Percentiles rank a stretch among this genome's conserved stretches.
These are phyloP conservation scores for Babesia caballi DNA, from an alignment of 169 alveolate genomes.

Conservation along the genomic window DNA sequence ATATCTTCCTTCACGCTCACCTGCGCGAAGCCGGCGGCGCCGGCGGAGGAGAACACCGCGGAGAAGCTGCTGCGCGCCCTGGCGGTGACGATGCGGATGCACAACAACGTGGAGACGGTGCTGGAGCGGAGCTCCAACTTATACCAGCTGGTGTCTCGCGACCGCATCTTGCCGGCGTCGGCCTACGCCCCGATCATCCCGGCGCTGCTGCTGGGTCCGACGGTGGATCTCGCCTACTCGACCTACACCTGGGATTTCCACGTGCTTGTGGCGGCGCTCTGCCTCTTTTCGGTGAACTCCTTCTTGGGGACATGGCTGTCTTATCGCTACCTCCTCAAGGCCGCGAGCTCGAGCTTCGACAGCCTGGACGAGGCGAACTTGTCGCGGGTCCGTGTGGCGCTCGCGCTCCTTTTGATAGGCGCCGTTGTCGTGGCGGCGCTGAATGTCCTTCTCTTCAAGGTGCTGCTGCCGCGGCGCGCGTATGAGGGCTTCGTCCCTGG, in stretches of 20 bases:
- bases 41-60: neutral
- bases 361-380: neutral
- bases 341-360: conserved; percentile 7
- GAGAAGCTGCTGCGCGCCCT: conserved; percentile 42
- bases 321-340: conserved; percentile 14
- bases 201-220: conserved; percentile 29
- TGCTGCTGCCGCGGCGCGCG: neutral
- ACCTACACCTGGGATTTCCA: conserved; percentile 29
- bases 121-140: conserved; percentile 43
- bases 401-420: conserved; percentile 8
- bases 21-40: conserved; percentile 25
- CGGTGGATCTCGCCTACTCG: conserved; percentile 3
- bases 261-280: neutral
- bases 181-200: conserved; percentile 42
- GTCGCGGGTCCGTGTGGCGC: conserved; percentile 2
- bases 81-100: conserved; percentile 34
- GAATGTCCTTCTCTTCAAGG: neutral
- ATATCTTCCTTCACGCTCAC: conserved; percentile 43
- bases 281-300: conserved; percentile 23
- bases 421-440: neutral
- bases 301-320: conserved; percentile 45
- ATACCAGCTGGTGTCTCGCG: conserved; percentile 25
- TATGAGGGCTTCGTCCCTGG: neutral
- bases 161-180: conserved; percentile 7
- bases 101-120: conserved; percentile 57